Evolutionary conservation across 345 rosid species (phyloP).

Genomic region (Pistacia atlantica): DNA sequence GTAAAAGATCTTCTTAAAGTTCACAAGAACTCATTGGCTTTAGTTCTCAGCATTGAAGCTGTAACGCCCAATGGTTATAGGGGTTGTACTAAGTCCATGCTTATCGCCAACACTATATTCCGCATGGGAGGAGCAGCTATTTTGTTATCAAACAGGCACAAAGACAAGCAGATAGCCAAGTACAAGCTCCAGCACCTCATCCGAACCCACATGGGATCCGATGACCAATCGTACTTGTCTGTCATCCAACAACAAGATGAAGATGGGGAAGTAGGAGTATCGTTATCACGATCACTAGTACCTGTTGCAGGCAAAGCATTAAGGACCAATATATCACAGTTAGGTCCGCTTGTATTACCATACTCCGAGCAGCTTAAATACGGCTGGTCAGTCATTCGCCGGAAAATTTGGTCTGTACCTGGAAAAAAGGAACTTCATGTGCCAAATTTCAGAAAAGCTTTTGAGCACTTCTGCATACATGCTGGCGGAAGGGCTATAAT

Average conservation of each 20-base stretch:
- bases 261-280: constrained; percentile 49
- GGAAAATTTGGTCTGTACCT: constrained; percentile 24
- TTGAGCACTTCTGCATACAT: constrained; percentile 67
- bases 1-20: constrained; percentile 58
- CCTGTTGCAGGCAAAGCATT: constrained; percentile 52
- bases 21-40: constrained; percentile 49
- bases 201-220: constrained; percentile 58
- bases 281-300: constrained; percentile 52
- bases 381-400: constrained; percentile 29
- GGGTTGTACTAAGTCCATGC: constrained; percentile 57
- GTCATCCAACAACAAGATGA: constrained; percentile 52
- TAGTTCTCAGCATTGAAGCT: constrained; percentile 65
- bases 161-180: constrained; percentile 42
- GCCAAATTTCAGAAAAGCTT: constrained; percentile 61
- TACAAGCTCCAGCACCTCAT: constrained; percentile 63
- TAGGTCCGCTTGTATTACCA: constrained; percentile 57
- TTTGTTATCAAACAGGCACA: constrained; percentile 52
- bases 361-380: constrained; percentile 55
- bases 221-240: constrained; percentile 45
- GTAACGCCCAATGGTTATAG: constrained; percentile 42
- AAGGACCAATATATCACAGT: constrained; percentile 46
- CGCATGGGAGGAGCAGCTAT: constrained; percentile 69
- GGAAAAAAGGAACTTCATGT: constrained; percentile 29
- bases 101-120: constrained; percentile 52
- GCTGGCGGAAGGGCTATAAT: constrained; percentile 65